Percentiles rank a stretch among this genome's conserved stretches.
These are phyloP conservation scores for Boletus rubescentipes DNA, from an alignment of 768 basidiomycete species.

Conservation along the genomic window DNA sequence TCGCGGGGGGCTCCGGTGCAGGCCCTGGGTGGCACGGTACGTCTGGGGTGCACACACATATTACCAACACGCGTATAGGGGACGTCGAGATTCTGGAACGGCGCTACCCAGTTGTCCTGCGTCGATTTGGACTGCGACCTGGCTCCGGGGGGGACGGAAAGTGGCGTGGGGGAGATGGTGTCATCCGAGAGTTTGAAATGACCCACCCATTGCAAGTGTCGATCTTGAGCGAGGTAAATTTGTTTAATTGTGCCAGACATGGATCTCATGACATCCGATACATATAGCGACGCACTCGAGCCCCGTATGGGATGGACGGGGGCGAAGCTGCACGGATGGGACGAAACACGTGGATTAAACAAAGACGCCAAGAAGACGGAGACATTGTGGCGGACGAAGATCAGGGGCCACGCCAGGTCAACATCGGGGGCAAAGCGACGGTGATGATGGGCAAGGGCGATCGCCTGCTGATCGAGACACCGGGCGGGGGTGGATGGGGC, in stretches of 20 bases:
- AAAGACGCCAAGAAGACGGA: conserved; percentile 61
- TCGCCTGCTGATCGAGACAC: conserved; percentile 77
- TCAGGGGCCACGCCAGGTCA: conserved; percentile 57
- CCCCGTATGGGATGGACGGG: conserved; percentile 85
- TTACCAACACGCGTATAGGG: conserved; percentile 90
- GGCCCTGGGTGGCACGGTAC: conserved; percentile 90
- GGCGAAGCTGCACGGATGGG: conserved; percentile 72
- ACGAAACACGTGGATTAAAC: conserved; percentile 86
- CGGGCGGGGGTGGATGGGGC: conserved; percentile 92
- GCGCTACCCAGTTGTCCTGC: conserved; percentile 88
- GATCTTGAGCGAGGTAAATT: conserved; percentile 74
- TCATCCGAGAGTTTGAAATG: conserved; percentile 80
- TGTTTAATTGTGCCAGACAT: neutral
- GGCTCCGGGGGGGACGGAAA: conserved; percentile 70
- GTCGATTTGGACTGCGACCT: conserved; percentile 73
- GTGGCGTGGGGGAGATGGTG: conserved; percentile 83
- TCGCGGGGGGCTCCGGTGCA: conserved; percentile 91
- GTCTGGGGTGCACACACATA: conserved; percentile 91
- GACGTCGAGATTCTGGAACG: conserved; percentile 94
- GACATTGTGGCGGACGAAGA: conserved; percentile 49
- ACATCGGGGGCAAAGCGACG: conserved; percentile 87
- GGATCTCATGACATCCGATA: neutral
- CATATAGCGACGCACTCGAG: conserved; percentile 71
- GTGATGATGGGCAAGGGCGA: conserved; percentile 90
- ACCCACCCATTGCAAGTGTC: conserved; percentile 81